Evolutionary conservation across 2,329 filamentous ascomycete species (phyloP).

Genomic region (Colletotrichum sidae): DNA sequence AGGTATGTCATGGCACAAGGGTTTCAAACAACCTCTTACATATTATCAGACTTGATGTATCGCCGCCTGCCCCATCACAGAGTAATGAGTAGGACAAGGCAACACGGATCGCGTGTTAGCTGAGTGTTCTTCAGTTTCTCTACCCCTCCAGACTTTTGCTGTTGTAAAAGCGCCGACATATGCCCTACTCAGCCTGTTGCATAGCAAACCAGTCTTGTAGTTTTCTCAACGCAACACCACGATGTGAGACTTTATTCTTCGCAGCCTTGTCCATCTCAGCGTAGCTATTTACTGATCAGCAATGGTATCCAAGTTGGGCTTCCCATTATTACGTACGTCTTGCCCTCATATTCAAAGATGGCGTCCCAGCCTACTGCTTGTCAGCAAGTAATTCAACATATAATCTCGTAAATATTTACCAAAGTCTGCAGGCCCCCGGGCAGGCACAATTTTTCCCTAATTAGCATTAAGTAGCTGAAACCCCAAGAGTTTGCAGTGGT

Average conservation of each 20-base stretch:
- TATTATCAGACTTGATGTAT: slow-evolving; percentile 18
- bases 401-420: slow-evolving; percentile 65
- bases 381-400: background rate
- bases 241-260: slow-evolving; percentile 95
- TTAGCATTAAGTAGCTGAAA: background rate
- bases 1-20: slow-evolving; percentile 9
- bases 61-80: background rate
- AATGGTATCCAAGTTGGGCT: background rate
- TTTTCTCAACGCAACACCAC: slow-evolving; percentile 87
- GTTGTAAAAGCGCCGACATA: no score
- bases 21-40: background rate
- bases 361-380: slow-evolving; percentile 84
- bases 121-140: no score
- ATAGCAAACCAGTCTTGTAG: slow-evolving; percentile 82
- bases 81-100: slow-evolving; percentile 2
- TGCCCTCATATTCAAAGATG: slow-evolving; percentile 91
- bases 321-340: slow-evolving; percentile 68
- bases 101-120: no score
- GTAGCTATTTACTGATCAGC: slow-evolving; percentile 61
- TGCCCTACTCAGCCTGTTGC: slow-evolving; percentile 37
- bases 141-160: no score
- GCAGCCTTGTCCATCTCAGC: slow-evolving; percentile 92
- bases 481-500: background rate
- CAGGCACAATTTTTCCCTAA: slow-evolving; percentile 82
- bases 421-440: slow-evolving; percentile 83